A percentile compares a stretch with the other conserved stretches of the same genome.
Evolutionary conservation across 2,329 filamentous ascomycete species (phyloP).

Genomic region (Xylaria sp.): DNA sequence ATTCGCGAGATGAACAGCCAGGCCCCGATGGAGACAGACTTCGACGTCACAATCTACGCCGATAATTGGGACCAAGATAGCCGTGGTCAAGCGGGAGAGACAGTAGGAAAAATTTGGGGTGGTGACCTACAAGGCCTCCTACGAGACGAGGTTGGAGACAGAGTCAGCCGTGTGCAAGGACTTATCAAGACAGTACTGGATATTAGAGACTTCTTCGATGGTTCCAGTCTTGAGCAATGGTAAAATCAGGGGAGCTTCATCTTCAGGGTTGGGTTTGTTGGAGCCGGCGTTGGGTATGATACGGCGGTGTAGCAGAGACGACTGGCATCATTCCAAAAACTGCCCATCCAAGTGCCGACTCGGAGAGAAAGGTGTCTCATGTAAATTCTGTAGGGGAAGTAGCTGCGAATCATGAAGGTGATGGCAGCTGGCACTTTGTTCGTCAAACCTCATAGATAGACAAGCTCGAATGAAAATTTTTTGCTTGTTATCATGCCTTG

Average conservation of each 20-base stretch:
- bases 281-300: neutral
- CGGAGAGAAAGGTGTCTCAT: neutral
- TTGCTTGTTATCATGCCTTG: neutral
- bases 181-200: constrained; percentile 39
- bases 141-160: constrained; percentile 43
- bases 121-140: constrained; percentile 43
- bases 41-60: constrained; percentile 47
- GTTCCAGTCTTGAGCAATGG: neutral
- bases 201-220: constrained; percentile 39
- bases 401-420: neutral
- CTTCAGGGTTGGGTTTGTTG: neutral
- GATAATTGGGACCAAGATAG: constrained; percentile 47
- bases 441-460: constrained; percentile 5
- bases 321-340: neutral
- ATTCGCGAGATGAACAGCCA: constrained; percentile 37
- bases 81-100: constrained; percentile 26
- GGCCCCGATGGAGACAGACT: constrained; percentile 37
- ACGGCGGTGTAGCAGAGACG: neutral
- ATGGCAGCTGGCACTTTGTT: neutral
- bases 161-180: constrained; percentile 44
- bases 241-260: neutral
- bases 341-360: neutral
- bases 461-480: neutral
- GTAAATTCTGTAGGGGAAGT: neutral
- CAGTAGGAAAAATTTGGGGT: constrained; percentile 43